These are phyloP conservation scores for Solanum hybrid DNA, from an alignment of 305 asterid genomes.

Conservation along the genomic window DNA sequence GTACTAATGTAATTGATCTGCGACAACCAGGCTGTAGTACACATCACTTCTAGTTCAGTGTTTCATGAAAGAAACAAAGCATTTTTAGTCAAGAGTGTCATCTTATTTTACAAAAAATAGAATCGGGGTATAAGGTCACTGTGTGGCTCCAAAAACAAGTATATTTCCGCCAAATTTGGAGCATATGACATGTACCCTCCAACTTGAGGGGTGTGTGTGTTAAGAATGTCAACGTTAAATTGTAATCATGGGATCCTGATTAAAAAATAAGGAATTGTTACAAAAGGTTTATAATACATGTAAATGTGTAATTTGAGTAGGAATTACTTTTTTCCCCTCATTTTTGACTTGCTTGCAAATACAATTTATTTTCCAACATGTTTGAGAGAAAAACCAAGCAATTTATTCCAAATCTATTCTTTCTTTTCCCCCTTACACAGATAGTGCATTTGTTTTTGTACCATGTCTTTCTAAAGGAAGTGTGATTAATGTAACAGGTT, in stretches of 20 bases:
- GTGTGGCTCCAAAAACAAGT: neutral
- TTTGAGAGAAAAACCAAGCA: neutral
- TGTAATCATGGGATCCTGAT: neutral
- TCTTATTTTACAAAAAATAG: neutral
- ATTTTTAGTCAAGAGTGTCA: neutral
- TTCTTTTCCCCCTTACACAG: neutral
- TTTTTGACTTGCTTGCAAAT: neutral
- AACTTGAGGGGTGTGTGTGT: neutral
- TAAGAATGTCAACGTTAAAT: neutral
- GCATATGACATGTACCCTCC: neutral
- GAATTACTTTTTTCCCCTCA: neutral
- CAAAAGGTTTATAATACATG: neutral
- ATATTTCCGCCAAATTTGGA: neutral
- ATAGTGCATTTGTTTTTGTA: neutral
- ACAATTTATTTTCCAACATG: neutral
- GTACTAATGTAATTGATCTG: neutral
- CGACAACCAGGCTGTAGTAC: neutral
- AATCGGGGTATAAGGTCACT: neutral
- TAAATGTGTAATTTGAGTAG: neutral
- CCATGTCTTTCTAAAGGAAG: neutral
- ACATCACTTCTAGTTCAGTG: neutral
- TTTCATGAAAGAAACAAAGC: neutral
- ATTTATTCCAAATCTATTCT: neutral
- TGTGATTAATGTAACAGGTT: constrained; percentile 35
- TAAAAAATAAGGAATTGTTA: neutral